Conservation (phyloP, 2,329 filamentous ascomycete genomes). For the Penicillium sp. region DNA sequence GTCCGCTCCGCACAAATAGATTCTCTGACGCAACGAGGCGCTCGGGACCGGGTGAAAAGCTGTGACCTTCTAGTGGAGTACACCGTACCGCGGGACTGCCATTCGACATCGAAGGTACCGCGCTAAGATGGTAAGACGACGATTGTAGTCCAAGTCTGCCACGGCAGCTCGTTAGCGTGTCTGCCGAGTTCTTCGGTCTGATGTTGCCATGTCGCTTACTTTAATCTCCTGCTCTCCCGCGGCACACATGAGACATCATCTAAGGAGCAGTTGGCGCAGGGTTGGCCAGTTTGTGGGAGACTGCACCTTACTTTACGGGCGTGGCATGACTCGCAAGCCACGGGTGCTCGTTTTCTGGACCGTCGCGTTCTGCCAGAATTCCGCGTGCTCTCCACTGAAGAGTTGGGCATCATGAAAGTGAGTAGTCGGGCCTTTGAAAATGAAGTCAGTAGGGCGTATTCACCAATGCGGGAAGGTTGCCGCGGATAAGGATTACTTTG, state of each 20-base stretch:
- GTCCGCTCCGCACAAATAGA: not conserved
- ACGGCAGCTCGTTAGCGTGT: not conserved
- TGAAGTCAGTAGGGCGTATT: not conserved
- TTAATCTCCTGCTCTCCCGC: constrained; percentile 2
- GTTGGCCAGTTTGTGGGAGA: constrained; percentile 5
- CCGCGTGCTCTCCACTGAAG: not conserved
- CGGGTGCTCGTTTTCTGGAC: not conserved
- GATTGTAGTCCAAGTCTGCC: not conserved
- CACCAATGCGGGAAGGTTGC: not conserved
- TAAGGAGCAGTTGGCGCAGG: constrained; percentile 10
- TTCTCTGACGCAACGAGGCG: not conserved
- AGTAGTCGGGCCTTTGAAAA: not conserved
- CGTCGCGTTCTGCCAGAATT: not conserved
- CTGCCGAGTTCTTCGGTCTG: not conserved
- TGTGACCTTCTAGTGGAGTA: not conserved
- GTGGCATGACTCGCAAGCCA: constrained; percentile 9
- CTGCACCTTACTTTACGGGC: constrained; percentile 9
- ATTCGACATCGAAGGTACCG: not conserved
- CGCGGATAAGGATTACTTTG: not conserved
- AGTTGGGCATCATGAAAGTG: not conserved
- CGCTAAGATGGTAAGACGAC: not conserved
- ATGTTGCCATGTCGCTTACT: not conserved
- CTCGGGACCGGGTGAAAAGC: not conserved
- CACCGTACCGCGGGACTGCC: not conserved
- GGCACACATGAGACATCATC: not conserved